These are phyloP conservation scores for Fusarium caatingaense DNA, from an alignment of 2,329 filamentous ascomycete genomes.

Conservation along the genomic window DNA sequence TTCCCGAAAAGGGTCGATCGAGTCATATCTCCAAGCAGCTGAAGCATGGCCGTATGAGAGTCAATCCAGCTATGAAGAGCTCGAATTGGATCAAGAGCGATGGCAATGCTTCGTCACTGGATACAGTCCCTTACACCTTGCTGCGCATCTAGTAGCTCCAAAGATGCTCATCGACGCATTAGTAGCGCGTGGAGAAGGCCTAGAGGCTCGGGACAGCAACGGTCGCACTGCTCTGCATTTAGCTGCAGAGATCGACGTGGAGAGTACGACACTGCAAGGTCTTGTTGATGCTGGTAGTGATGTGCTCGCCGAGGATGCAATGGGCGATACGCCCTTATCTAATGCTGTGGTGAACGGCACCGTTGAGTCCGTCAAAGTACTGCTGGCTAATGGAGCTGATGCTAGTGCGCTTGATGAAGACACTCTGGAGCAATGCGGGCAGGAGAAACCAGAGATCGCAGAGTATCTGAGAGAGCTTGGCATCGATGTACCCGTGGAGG, in stretches of 20 bases:
- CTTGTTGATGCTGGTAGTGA: neutral
- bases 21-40: conserved; percentile 12
- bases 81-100: conserved; percentile 1
- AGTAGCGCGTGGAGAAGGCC: neutral
- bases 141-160: neutral
- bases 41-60: conserved; percentile 2
- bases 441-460: conserved; percentile 3
- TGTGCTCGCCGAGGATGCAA: neutral
- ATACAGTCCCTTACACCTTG: conserved; percentile 10
- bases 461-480: neutral
- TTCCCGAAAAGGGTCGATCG: neutral
- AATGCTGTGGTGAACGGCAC: neutral
- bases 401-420: conserved; percentile 1
- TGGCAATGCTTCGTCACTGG: conserved; percentile 1
- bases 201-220: neutral
- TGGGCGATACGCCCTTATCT: neutral
- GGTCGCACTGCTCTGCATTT: conserved; percentile 13
- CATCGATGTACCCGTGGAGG: neutral
- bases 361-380: conserved; percentile 1
- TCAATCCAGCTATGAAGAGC: neutral
- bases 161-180: neutral
- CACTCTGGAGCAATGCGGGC: neutral
- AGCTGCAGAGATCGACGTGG: conserved; percentile 1
- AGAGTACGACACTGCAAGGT: neutral
- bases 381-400: conserved; percentile 11